A percentile compares a stretch with the other conserved stretches of the same genome.
These are phyloP conservation scores for Plasmodium ovale DNA, from an alignment of 169 alveolate genomes.

Conservation along the genomic window DNA sequence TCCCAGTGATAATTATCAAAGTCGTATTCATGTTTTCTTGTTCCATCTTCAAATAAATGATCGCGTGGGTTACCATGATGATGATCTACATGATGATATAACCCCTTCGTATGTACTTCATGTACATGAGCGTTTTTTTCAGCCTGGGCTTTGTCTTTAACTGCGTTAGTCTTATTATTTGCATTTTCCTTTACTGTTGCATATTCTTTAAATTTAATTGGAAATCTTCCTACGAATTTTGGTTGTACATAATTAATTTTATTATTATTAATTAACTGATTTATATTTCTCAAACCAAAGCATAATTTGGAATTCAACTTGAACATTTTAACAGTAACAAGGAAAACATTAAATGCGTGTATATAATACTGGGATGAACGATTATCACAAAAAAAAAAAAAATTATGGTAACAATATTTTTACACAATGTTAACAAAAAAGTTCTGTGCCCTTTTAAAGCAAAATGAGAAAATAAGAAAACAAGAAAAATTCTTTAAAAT, in stretches of 20 bases:
- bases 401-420: background rate
- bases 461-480: background rate
- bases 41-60: conserved; percentile 87
- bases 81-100: conserved; percentile 85
- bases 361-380: no score
- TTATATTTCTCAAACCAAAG: conserved; percentile 61
- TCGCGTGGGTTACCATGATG: conserved; percentile 91
- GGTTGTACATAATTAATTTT: conserved; percentile 17
- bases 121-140: conserved; percentile 16
- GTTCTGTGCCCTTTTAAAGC: background rate
- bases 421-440: background rate
- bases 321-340: conserved; percentile 30
- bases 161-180: background rate
- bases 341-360: conserved; percentile 1
- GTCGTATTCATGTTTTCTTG: conserved; percentile 79
- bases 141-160: background rate
- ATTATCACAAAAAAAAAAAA: background rate
- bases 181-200: conserved; percentile 41
- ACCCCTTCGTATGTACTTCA: conserved; percentile 59
- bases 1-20: conserved; percentile 88
- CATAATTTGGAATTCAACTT: conserved; percentile 57
- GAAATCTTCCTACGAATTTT: conserved; percentile 3
- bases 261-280: conserved; percentile 18
- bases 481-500: background rate
- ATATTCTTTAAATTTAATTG: conserved; percentile 39